These are phyloP conservation scores for Cupressus sempervirens DNA, from an alignment of 75 land plant genomes.

Conservation along the genomic window DNA sequence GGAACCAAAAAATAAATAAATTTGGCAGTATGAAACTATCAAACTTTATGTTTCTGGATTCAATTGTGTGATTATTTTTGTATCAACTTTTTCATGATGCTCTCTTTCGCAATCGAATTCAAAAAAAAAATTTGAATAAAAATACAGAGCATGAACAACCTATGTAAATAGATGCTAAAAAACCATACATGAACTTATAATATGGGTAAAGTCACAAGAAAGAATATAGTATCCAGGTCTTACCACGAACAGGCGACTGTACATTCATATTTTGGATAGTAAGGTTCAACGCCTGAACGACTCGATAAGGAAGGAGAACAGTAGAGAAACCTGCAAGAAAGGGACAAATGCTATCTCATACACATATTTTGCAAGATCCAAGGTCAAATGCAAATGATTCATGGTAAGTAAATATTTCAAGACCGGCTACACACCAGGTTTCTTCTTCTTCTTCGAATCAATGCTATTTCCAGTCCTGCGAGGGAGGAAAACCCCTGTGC, in stretches of 20 bases:
- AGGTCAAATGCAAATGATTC: neutral
- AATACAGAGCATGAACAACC: neutral
- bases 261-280: slow-evolving; percentile 19
- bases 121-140: too few relatives aligned
- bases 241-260: slow-evolving; percentile 14
- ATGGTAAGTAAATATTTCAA: neutral
- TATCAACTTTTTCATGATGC: too few relatives aligned
- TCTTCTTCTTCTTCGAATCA: slow-evolving; percentile 13
- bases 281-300: slow-evolving; percentile 22
- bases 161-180: neutral
- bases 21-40: too few relatives aligned
- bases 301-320: slow-evolving; percentile 15
- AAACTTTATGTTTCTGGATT: too few relatives aligned
- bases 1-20: neutral
- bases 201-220: neutral
- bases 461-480: slow-evolving; percentile 7
- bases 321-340: slow-evolving; percentile 16
- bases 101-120: too few relatives aligned
- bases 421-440: neutral
- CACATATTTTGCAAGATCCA: neutral
- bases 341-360: neutral
- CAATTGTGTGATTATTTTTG: too few relatives aligned
- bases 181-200: neutral
- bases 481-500: slow-evolving; percentile 20
- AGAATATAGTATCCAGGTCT: neutral